These are phyloP conservation scores for Pichia paraexigua DNA, from an alignment of 805 yeast genomes.

Conservation along the genomic window DNA sequence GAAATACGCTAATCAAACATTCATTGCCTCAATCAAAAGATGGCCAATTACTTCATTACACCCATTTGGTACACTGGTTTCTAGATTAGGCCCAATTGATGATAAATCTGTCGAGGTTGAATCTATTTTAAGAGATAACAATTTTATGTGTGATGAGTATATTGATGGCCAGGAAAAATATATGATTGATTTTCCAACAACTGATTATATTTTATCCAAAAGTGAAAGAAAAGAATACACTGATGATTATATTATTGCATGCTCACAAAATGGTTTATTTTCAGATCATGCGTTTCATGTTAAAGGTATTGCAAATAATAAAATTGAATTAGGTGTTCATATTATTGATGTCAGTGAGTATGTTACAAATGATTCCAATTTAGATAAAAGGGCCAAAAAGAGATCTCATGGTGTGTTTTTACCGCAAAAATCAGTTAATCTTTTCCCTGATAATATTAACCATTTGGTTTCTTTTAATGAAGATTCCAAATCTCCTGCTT, in stretches of 20 bases:
- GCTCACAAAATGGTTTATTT: constrained; percentile 47
- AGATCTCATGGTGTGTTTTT: constrained; percentile 83
- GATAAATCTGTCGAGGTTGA: constrained; percentile 75
- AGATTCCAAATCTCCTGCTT: constrained; percentile 51
- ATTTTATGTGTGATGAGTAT: constrained; percentile 75
- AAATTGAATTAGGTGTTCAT: constrained; percentile 80
- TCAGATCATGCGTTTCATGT: constrained; percentile 81
- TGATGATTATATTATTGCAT: constrained; percentile 56
- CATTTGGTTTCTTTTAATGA: constrained; percentile 54
- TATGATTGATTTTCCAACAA: constrained; percentile 33
- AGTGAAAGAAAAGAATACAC: constrained; percentile 44
- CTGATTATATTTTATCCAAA: constrained; percentile 26
- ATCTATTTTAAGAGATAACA: constrained; percentile 82
- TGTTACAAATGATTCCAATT: constrained; percentile 60
- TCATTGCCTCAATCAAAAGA: constrained; percentile 92
- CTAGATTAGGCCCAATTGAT: constrained; percentile 75
- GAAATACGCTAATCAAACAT: constrained; percentile 67
- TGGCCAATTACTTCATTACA: constrained; percentile 99
- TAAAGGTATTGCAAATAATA: constrained; percentile 49
- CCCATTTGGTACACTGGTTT: constrained; percentile 91
- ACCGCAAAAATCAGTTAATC: constrained; percentile 63
- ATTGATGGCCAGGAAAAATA: constrained; percentile 34
- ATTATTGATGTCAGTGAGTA: constrained; percentile 71
- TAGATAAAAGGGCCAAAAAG: constrained; percentile 86
- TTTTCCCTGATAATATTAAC: constrained; percentile 61